Base-by-base conservation (phyloP, 2,329 filamentous ascomycete species). In the Colletotrichum orchidophilum region DNA sequence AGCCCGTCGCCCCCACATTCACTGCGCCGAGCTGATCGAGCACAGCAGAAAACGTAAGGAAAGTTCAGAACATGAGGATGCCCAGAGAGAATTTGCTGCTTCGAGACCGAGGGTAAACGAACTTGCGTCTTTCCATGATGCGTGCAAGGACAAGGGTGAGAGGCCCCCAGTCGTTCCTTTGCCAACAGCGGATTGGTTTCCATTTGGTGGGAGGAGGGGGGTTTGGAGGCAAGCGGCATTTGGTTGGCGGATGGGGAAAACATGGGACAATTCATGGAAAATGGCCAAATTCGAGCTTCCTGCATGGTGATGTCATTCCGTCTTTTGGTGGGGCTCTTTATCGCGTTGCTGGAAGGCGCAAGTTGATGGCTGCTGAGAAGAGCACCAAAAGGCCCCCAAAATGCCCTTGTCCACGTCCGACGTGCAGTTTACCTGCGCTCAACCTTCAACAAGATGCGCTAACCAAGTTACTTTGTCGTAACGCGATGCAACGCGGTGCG, bases 291-390 rank as follows among this genome's bases (percentile, higher is more conserved):
- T 29, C 21, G 11, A 42, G 46, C 59, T 52, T 52, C 59, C 31
- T 18, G 46, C 33, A n/a, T 27, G 33, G 68, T 71, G 69, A 71
- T 71, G 69, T 71, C 69, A 71, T 69, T 63, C 42, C 27, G 27
- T 54, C 27, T 18, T 15, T 31, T 9, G 21, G 46, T 59, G 69
- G 69, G 68, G 58, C 58, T 60, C 54, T 31, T 21, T 18, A n/a
- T 42, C 39, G 26, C n/a, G n/a, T 33, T 31, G 27, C 18, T 29
- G 9, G 39, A 46, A 46, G 39, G 39, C 39, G 39, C 21, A 46
- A 46, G 13, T 35, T 11, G 21, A 18, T 46, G 11, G 18, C 21
- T 33, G 55, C 55, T 59, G 55, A 29, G 57, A 59, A 59, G 39
- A 46, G 39, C 39, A 46, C 39, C 39, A 46, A 46, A 21, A 21